These are phyloP conservation scores for Colletotrichum agaves DNA, from an alignment of 2,329 filamentous ascomycete species.

Conservation along the genomic window DNA sequence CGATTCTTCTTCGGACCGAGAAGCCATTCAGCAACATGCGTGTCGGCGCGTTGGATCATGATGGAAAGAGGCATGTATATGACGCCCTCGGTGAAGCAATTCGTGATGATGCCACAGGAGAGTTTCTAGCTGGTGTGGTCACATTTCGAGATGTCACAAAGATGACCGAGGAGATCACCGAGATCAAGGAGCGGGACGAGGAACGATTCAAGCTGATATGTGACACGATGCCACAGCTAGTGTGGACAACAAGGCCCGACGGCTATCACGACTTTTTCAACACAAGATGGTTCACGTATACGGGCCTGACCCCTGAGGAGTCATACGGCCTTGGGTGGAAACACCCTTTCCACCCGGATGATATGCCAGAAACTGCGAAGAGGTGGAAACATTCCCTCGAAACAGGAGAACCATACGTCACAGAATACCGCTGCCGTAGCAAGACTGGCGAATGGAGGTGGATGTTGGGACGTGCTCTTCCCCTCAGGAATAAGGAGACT, in stretches of 20 bases:
- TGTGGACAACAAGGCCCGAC: constrained; percentile 78
- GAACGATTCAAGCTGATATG: constrained; percentile 80
- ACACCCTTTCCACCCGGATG: constrained; percentile 75
- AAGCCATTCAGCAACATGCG: constrained; percentile 67
- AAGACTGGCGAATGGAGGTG: constrained; percentile 79
- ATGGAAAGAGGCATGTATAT: constrained; percentile 65
- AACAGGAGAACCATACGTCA: constrained; percentile 75
- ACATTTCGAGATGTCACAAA: constrained; percentile 78
- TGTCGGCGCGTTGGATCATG: constrained; percentile 69
- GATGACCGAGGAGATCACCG: constrained; percentile 74
- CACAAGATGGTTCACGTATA: constrained; percentile 83
- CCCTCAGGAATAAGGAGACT: constrained; percentile 72
- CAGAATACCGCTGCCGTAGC: constrained; percentile 76
- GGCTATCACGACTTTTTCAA: constrained; percentile 80
- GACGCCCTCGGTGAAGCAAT: constrained; percentile 77
- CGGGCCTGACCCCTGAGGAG: constrained; percentile 71
- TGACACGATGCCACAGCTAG: constrained; percentile 76
- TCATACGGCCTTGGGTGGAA: constrained; percentile 73
- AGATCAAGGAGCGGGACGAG: constrained; percentile 77
- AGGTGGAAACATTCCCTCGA: constrained; percentile 71
- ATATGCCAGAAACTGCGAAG: constrained; percentile 64
- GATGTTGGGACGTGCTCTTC: constrained; percentile 80
- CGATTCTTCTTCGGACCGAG: constrained; percentile 70
- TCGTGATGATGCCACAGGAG: constrained; percentile 72
- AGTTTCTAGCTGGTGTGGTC: constrained; percentile 79